Evolutionary conservation across 2,329 filamentous ascomycete genomes (phyloP), one percentile per base, ranked within the genome.

Genomic region (Boeremia lycopersici): DNA sequence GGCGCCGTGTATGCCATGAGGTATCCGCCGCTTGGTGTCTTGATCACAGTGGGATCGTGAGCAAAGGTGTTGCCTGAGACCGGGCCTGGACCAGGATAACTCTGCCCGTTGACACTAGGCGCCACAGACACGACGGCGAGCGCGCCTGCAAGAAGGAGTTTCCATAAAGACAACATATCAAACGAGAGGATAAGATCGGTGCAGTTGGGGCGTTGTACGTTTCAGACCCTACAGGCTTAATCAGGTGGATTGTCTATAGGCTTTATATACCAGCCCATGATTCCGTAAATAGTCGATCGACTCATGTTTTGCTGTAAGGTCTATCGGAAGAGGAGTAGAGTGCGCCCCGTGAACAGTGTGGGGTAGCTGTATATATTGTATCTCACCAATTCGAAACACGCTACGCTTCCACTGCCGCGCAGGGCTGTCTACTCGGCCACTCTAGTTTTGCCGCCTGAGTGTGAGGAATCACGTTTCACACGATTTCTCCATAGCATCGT

Each of bases 21-120:
- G 36, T 56, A 56, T 25, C 28, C 23, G 13, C 53, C 53, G 35
- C 35, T 51, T 8, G 53, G 47, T 13, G 28, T 56, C 36, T 56
- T 56, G 17, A 56, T 35, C 25, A 56, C 47, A 1, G 53, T 56
- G 12, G 53, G 53, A 26, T 56, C 53, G 53, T 56, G 53, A 19
- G 45, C 36, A 23, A 44, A 44, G 1, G 53, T 56, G 13, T 15
- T 34, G n/a, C 53, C 53, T 17, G 26, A 23, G 11, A 56, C 47
- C 7, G 6, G 15, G 33, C 53, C 53, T 23, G 53, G 53, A n/a
- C 29, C 19, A 33, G 50, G 50, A 26, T 35, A 53, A 26, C 26
- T 53, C n/a, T 53, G 49, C 9, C 28, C 50, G 36, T 42, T 53
- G 15, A 38, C 36, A 25, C 50, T 36, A 1, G 50, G 50, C 26